phyloP scores from a whole-genome alignment of 495 filamentous ascomycete species.

The Lophium mytilinum region DNA sequence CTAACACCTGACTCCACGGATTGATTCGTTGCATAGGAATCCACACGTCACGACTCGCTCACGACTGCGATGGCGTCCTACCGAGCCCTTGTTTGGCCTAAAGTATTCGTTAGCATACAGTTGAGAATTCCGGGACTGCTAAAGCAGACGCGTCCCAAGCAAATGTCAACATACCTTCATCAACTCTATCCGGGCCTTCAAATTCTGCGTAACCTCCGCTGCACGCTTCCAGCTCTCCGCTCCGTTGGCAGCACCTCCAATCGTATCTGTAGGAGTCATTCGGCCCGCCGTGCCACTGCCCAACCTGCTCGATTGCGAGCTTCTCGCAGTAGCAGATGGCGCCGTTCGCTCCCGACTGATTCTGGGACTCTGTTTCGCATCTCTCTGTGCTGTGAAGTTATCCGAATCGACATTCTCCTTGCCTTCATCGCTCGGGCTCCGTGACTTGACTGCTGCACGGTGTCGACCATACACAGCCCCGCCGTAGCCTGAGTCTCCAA shows the following conservation, averaged over 20 bases:
- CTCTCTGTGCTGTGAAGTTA: conserved; percentile 1
- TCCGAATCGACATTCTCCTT: conserved; percentile 54
- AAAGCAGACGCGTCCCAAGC: no score
- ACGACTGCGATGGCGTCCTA: conserved; percentile 13
- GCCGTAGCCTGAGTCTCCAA: conserved; percentile 30
- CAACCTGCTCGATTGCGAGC: conserved; percentile 14
- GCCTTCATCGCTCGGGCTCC: conserved; percentile 27
- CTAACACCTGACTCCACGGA: no score
- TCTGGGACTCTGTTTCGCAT: conserved; percentile 41
- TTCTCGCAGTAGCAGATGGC: conserved; percentile 7
- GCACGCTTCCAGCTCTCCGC: conserved; percentile 96
- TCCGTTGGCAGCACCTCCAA: conserved; percentile 40
- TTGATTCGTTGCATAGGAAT: no score
- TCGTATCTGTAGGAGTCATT: conserved; percentile 35
- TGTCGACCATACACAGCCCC: conserved; percentile 36
- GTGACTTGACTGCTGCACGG: conserved; percentile 9
- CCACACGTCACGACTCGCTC: not conserved
- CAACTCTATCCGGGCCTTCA: conserved; percentile 92
- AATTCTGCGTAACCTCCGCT: conserved; percentile 94
- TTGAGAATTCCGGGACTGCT: no score
- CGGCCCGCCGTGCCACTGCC: conserved; percentile 25
- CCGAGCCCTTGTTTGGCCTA: conserved; percentile 25
- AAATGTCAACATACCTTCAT: conserved; percentile 53
- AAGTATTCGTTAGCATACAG: not conserved
- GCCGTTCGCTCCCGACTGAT: conserved; percentile 34